A percentile compares a stretch with the other conserved stretches of the same genome.
phyloP scores from a whole-genome alignment of 2,329 filamentous ascomycete species.

The Penicillium fuscoglaucum region DNA sequence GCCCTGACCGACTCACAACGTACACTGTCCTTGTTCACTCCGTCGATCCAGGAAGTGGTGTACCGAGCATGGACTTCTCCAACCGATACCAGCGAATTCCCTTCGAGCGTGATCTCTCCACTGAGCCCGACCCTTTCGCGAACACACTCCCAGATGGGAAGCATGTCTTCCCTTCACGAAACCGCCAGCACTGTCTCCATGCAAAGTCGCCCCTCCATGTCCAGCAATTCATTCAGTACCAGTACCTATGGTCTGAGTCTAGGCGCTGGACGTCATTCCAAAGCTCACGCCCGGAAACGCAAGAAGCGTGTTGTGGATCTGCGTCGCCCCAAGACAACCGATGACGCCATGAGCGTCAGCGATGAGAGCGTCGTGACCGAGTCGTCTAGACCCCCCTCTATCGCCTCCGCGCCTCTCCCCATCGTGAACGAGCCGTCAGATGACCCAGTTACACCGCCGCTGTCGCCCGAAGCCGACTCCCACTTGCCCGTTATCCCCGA shows the following conservation, averaged over 20 bases:
- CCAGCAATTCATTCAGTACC: slow-evolving; percentile 38
- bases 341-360: slow-evolving; percentile 44
- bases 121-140: slow-evolving; percentile 57
- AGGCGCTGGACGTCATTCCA: slow-evolving; percentile 46
- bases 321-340: slow-evolving; percentile 43
- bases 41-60: slow-evolving; percentile 83
- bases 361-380: slow-evolving; percentile 46
- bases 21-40: slow-evolving; percentile 87
- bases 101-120: slow-evolving; percentile 41
- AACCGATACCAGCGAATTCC: slow-evolving; percentile 66
- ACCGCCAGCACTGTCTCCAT: slow-evolving; percentile 65
- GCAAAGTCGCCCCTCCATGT: slow-evolving; percentile 57
- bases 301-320: slow-evolving; percentile 53
- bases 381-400: slow-evolving; percentile 46
- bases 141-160: slow-evolving; percentile 63
- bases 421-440: slow-evolving; percentile 62
- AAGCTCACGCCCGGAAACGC: slow-evolving; percentile 45
- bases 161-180: slow-evolving; percentile 68
- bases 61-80: slow-evolving; percentile 89
- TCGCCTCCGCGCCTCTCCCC: slow-evolving; percentile 55
- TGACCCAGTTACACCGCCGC: slow-evolving; percentile 55
- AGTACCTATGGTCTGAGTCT: slow-evolving; percentile 44
- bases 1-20: slow-evolving; percentile 84
- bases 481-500: slow-evolving; percentile 39
- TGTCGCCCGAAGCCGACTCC: slow-evolving; percentile 44